Evolutionary conservation across 371 early-diverging fungal genomes (phyloP).

Genomic region (Gilbertella persicaria): DNA sequence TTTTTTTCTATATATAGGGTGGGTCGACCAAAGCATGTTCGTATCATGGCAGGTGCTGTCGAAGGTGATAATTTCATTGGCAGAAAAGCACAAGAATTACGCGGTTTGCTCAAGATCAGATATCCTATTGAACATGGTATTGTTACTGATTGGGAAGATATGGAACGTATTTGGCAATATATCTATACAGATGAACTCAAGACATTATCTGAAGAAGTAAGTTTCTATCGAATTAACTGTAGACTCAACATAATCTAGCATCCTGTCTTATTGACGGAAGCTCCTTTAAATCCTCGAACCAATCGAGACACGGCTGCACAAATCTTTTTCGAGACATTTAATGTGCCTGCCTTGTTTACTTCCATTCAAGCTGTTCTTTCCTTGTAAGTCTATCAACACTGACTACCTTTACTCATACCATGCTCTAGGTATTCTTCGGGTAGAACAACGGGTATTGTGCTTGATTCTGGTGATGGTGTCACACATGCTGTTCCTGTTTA

Average conservation of each 20-base stretch:
- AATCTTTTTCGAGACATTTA: constrained; percentile 97
- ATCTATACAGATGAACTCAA: constrained; percentile 93
- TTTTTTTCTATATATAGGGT: constrained; percentile 57
- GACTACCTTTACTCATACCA: no score
- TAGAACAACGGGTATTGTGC: constrained; percentile 93
- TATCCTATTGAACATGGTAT: constrained; percentile 97
- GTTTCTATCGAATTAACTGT: background rate
- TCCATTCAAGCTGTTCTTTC: constrained; percentile 95
- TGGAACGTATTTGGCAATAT: constrained; percentile 97
- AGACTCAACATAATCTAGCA: constrained; percentile 57
- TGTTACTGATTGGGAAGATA: constrained; percentile 95
- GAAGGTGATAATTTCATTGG: constrained; percentile 96
- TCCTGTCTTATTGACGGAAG: constrained; percentile 94
- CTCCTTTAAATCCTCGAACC: constrained; percentile 87
- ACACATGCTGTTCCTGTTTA: constrained; percentile 93
- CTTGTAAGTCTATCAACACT: constrained; percentile 74
- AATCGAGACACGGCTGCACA: constrained; percentile 93
- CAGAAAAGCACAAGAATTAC: constrained; percentile 88
- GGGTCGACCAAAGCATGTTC: constrained; percentile 92
- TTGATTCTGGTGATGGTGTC: constrained; percentile 93
- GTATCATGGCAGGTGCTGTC: constrained; percentile 97
- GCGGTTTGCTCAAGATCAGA: constrained; percentile 88
- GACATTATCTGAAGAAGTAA: constrained; percentile 91
- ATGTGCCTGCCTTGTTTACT: constrained; percentile 92
- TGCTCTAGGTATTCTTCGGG: constrained; percentile 84